These are phyloP conservation scores for Chlamydomonas schloesseri DNA, from an alignment of 139 green algal genomes.

Conservation along the genomic window DNA sequence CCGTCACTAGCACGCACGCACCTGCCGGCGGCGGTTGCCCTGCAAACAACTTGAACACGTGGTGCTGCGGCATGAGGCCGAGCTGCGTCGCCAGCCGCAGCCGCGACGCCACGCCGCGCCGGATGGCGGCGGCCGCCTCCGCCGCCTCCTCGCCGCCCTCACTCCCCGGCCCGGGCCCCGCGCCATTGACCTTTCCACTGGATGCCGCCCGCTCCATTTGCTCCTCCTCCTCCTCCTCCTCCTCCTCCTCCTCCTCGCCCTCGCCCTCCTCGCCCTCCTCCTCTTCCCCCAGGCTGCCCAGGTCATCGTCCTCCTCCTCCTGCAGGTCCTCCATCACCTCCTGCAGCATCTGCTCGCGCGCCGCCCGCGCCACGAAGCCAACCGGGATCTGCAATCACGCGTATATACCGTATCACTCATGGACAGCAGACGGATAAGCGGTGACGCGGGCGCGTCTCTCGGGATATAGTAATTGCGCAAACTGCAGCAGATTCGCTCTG, in stretches of 20 bases:
- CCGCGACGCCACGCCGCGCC: neutral
- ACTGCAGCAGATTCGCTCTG: neutral
- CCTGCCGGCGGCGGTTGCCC: neutral
- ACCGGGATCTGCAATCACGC: conserved; percentile 30
- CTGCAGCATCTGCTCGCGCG: neutral
- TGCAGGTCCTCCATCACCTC: neutral
- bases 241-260: neutral
- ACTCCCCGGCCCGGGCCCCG: neutral
- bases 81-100: neutral
- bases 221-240: neutral
- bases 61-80: conserved; percentile 46
- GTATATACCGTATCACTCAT: too few species aligned
- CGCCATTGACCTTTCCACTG: neutral
- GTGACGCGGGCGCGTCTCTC: neutral
- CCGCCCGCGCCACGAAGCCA: conserved; percentile 16
- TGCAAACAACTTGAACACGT: conserved; percentile 50
- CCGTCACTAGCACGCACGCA: too few species aligned
- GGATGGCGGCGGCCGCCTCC: neutral
- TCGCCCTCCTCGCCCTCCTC: neutral
- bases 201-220: neutral
- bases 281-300: neutral
- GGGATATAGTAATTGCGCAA: neutral
- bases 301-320: too few species aligned
- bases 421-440: too few species aligned
- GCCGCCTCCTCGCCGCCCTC: neutral